Conservation (phyloP, 768 basidiomycete species). For the Amanita brunnescens region DNA sequence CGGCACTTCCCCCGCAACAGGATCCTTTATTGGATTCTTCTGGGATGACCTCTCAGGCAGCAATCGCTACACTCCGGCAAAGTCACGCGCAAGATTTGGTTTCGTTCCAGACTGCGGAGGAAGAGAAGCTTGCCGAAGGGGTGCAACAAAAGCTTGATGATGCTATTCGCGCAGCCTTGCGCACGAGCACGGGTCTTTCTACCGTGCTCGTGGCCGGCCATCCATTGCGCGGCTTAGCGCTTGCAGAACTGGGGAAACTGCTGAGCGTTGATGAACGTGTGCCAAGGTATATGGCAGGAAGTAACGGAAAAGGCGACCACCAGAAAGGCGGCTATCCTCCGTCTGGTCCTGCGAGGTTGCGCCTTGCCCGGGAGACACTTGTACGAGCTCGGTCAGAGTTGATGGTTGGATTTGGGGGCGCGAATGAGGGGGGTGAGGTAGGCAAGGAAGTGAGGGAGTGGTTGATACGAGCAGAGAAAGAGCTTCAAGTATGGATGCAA, state of each 20-base stretch:
- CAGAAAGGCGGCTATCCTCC: slow-evolving; percentile 45
- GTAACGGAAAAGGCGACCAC: background rate
- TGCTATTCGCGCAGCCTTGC: slow-evolving; percentile 47
- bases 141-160: slow-evolving; percentile 54
- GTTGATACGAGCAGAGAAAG: slow-evolving; percentile 58
- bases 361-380: slow-evolving; percentile 56
- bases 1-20: slow-evolving; percentile 27
- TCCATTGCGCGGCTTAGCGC: slow-evolving; percentile 65
- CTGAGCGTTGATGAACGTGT: slow-evolving; percentile 69
- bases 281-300: slow-evolving; percentile 20
- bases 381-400: slow-evolving; percentile 54
- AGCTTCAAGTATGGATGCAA: slow-evolving; percentile 65
- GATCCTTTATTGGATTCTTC: background rate
- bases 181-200: slow-evolving; percentile 43
- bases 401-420: slow-evolving; percentile 59
- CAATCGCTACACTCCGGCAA: background rate
- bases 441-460: slow-evolving; percentile 54
- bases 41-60: background rate
- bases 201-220: slow-evolving; percentile 55
- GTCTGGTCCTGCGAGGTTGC: slow-evolving; percentile 53
- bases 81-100: background rate
- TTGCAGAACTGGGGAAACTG: slow-evolving; percentile 76
- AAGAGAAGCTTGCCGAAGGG: slow-evolving; percentile 8
- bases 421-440: slow-evolving; percentile 63
- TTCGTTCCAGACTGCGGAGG: background rate